Percentiles rank a stretch among this genome's conserved stretches.
Evolutionary conservation across 148 eudicot genomes (phyloP).

Genomic region (Salicornia ramosissima): DNA sequence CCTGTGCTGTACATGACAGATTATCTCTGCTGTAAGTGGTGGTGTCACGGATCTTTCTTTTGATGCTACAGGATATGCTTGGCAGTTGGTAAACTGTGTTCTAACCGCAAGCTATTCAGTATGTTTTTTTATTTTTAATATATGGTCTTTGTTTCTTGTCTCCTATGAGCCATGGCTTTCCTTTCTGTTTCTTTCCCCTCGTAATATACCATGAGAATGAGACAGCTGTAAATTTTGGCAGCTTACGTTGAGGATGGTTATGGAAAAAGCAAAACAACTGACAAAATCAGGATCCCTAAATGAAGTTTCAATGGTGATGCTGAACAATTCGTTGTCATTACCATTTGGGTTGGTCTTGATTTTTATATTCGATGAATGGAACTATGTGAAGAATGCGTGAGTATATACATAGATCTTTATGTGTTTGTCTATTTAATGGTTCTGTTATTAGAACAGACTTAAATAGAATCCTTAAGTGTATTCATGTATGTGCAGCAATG

Average conservation of each 20-base stretch:
- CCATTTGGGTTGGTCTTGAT: conserved; percentile 66
- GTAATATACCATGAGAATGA: not conserved
- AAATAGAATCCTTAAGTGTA: conserved; percentile 9
- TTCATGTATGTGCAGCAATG: conserved; percentile 43
- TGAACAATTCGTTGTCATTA: conserved; percentile 67
- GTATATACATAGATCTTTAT: conserved; percentile 12
- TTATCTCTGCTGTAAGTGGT: conserved; percentile 71
- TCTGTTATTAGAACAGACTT: not conserved
- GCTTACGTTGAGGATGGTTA: conserved; percentile 70
- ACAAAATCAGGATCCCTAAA: conserved; percentile 76
- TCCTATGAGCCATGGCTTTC: not conserved
- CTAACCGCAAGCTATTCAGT: conserved; percentile 78
- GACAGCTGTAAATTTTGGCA: conserved; percentile 21
- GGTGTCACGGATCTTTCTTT: conserved; percentile 78
- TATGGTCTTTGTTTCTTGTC: conserved; percentile 1
- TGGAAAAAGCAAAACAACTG: conserved; percentile 74
- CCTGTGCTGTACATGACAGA: conserved; percentile 31
- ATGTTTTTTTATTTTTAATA: conserved; percentile 21
- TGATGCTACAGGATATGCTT: conserved; percentile 58
- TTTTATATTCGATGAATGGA: conserved; percentile 61
- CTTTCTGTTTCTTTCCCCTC: not conserved
- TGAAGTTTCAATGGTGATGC: conserved; percentile 88
- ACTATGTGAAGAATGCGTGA: conserved; percentile 60
- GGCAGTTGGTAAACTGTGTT: conserved; percentile 69
- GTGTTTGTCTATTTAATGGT: not conserved